These are phyloP conservation scores for Allium sativum DNA, from an alignment of 106 monocot genomes.

Conservation along the genomic window DNA sequence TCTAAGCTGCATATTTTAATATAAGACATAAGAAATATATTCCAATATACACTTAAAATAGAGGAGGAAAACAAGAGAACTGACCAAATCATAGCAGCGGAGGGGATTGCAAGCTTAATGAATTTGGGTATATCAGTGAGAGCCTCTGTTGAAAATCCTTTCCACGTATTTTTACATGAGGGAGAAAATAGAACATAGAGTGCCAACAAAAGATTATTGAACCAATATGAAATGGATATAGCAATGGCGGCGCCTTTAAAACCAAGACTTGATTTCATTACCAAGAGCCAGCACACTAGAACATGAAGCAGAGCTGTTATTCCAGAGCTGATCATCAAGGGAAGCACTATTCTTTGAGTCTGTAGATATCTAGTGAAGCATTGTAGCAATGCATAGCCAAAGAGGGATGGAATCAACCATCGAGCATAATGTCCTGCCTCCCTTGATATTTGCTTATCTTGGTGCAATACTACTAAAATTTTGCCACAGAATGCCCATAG, in stretches of 20 bases:
- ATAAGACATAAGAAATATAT: not conserved
- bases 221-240: constrained; percentile 13
- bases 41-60: not conserved
- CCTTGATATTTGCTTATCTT: constrained; percentile 10
- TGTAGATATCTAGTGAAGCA: constrained; percentile 18
- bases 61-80: not conserved
- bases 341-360: constrained; percentile 20
- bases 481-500: constrained; percentile 15
- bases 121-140: constrained; percentile 15
- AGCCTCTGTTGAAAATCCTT: constrained; percentile 28
- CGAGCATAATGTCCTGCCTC: constrained; percentile 4
- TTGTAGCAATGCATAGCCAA: constrained; percentile 1
- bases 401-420: constrained; percentile 11
- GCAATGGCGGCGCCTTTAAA: constrained; percentile 10
- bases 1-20: constrained; percentile 9
- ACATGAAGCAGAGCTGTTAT: constrained; percentile 10
- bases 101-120: constrained; percentile 25
- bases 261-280: constrained; percentile 10
- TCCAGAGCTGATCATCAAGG: constrained; percentile 13
- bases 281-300: constrained; percentile 14
- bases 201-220: constrained; percentile 1
- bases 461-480: constrained; percentile 8
- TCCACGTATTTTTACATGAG: constrained; percentile 24
- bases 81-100: constrained; percentile 16
- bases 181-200: constrained; percentile 11